A percentile compares a stretch with the other conserved stretches of the same genome.
phyloP scores from a whole-genome alignment of 352 stramenopile species.

The Pythium pectinolyticum region DNA sequence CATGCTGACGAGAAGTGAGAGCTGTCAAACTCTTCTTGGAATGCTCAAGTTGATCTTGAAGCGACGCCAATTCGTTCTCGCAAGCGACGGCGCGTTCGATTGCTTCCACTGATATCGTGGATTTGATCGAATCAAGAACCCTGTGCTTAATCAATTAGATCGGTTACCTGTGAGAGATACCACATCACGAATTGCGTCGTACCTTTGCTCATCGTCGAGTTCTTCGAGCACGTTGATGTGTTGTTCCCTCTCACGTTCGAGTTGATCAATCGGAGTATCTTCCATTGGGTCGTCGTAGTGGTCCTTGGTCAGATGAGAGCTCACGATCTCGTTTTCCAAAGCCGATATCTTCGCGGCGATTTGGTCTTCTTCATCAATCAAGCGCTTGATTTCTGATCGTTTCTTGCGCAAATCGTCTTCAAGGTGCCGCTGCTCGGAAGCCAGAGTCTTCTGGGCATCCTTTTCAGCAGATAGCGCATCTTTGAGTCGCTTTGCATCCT shows the following conservation, averaged over 20 bases:
- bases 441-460: not conserved
- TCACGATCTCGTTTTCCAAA: not conserved
- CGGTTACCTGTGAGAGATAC: not conserved
- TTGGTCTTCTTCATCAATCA: not conserved
- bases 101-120: conserved; percentile 18
- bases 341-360: not conserved
- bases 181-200: not conserved
- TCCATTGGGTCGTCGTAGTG: conserved; percentile 10
- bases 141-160: not conserved
- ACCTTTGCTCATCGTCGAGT: conserved; percentile 14
- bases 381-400: not conserved
- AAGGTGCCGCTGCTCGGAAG: not conserved
- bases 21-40: not conserved
- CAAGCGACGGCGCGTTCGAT: conserved; percentile 21
- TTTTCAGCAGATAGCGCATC: not conserved
- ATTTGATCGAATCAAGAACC: conserved; percentile 18
- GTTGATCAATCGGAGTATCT: not conserved
- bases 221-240: not conserved
- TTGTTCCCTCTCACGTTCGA: not conserved
- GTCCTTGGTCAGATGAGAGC: not conserved
- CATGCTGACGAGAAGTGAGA: conserved; percentile 9
- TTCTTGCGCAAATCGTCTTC: not conserved
- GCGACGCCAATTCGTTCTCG: conserved; percentile 4
- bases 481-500: too few relatives aligned
- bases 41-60: conserved; percentile 11